Evolutionary conservation across 805 yeast genomes (phyloP).

Genomic region (Isabelozyma pseudorhagii): DNA sequence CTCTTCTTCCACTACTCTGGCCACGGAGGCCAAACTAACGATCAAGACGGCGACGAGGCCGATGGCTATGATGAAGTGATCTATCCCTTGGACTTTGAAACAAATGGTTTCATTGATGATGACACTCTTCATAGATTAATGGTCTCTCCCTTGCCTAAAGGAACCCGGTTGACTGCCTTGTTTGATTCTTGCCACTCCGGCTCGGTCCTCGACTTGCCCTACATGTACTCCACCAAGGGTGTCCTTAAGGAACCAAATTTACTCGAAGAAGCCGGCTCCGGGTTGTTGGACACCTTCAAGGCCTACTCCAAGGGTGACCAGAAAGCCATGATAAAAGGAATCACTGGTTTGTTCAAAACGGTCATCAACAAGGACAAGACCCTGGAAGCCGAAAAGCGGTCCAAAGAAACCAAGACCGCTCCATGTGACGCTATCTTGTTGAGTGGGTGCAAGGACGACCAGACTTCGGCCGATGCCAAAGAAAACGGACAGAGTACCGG

Average conservation of each 20-base stretch:
- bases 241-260: slow-evolving; percentile 77
- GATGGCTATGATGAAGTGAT: slow-evolving; percentile 72
- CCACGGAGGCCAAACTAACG: slow-evolving; percentile 76
- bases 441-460: slow-evolving; percentile 81
- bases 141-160: slow-evolving; percentile 68
- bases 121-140: slow-evolving; percentile 70
- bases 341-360: slow-evolving; percentile 24
- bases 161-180: slow-evolving; percentile 73
- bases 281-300: slow-evolving; percentile 55
- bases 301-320: slow-evolving; percentile 61
- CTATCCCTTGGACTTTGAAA: slow-evolving; percentile 70
- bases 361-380: slow-evolving; percentile 18
- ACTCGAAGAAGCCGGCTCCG: slow-evolving; percentile 71
- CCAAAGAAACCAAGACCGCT: slow-evolving; percentile 57
- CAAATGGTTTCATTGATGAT: slow-evolving; percentile 66
- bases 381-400: slow-evolving; percentile 29
- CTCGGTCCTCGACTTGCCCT: slow-evolving; percentile 77
- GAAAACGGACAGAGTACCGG: slow-evolving; percentile 75
- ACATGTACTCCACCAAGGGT: slow-evolving; percentile 78
- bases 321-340: slow-evolving; percentile 36
- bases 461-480: slow-evolving; percentile 74
- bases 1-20: slow-evolving; percentile 83
- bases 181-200: slow-evolving; percentile 90
- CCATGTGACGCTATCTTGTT: slow-evolving; percentile 75
- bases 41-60: slow-evolving; percentile 70